Evolutionary conservation across 2,329 filamentous ascomycete species (phyloP).

Genomic region (Incumbomyces lentus): DNA sequence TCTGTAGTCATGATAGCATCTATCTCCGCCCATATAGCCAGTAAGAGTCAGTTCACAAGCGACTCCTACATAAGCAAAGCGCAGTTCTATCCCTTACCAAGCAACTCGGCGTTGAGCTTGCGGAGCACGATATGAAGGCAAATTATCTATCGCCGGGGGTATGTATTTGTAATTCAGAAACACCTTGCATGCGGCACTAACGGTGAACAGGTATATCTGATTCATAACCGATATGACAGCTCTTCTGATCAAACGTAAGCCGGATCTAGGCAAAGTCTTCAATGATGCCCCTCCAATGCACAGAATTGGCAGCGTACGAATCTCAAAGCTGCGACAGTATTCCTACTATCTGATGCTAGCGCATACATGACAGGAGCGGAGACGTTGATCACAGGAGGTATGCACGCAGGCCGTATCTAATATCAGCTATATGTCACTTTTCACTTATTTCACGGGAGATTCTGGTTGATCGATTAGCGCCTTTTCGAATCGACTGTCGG

Average conservation of each 20-base stretch:
- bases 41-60: conserved; percentile 10
- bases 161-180: too few species aligned
- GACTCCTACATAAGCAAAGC: conserved; percentile 27
- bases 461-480: too few species aligned
- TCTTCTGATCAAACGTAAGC: conserved; percentile 22
- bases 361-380: conserved; percentile 32
- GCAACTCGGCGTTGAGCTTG: conserved; percentile 39
- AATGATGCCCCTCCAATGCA: conserved; percentile 32
- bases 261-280: conserved; percentile 27
- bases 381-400: conserved; percentile 17
- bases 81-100: conserved; percentile 26
- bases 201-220: too few species aligned
- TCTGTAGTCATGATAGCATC: conserved; percentile 15
- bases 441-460: neutral
- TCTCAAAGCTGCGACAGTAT: conserved; percentile 31
- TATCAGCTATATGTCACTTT: neutral
- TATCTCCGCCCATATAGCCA: conserved; percentile 12
- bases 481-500: too few species aligned
- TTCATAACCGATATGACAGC: conserved; percentile 28
- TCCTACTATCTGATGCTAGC: conserved; percentile 31
- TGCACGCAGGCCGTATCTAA: too few species aligned
- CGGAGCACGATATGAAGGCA: too few species aligned
- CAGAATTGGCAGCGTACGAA: conserved; percentile 29
- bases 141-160: too few species aligned
- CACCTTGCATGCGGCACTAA: too few species aligned